phyloP scores from a whole-genome alignment of 208 protist species.

The Acanthamoeba divionensis region DNA sequence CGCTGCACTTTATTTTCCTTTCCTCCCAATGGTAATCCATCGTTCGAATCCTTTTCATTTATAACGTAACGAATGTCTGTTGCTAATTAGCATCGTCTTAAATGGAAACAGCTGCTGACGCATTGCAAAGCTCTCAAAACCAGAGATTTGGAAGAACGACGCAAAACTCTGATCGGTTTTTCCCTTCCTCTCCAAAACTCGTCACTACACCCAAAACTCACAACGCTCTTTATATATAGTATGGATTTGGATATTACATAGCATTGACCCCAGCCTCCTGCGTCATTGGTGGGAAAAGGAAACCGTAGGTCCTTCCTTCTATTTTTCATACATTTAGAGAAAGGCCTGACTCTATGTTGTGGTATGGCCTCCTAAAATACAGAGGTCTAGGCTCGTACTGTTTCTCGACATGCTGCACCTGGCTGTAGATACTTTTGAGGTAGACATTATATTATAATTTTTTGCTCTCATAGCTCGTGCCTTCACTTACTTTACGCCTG shows the following conservation, averaged over 20 bases:
- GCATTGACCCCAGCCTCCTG: background rate
- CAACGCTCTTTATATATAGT: too few relatives aligned
- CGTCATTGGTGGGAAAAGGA: slow-evolving; percentile 25
- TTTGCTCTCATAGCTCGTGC: background rate
- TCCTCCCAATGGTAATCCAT: background rate
- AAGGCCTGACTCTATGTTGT: too few relatives aligned
- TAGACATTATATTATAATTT: background rate
- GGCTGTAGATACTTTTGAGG: background rate
- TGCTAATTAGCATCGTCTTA: too few relatives aligned
- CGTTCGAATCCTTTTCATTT: background rate
- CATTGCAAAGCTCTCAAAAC: too few relatives aligned
- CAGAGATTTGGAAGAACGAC: background rate
- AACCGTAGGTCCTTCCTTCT: too few relatives aligned
- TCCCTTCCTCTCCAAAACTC: too few relatives aligned
- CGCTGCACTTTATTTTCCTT: background rate
- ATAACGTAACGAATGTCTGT: too few relatives aligned
- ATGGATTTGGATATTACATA: slow-evolving; percentile 25
- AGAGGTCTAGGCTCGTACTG: background rate
- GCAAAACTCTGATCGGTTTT: background rate
- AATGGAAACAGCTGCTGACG: too few relatives aligned
- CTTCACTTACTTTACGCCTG: background rate
- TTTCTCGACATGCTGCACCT: background rate
- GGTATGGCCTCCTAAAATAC: too few relatives aligned
- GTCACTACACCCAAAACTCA: too few relatives aligned
- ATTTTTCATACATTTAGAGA: too few relatives aligned